Evolutionary conservation across 345 rosid species (phyloP).

Genomic region (Erysimum cheiranthoides): DNA sequence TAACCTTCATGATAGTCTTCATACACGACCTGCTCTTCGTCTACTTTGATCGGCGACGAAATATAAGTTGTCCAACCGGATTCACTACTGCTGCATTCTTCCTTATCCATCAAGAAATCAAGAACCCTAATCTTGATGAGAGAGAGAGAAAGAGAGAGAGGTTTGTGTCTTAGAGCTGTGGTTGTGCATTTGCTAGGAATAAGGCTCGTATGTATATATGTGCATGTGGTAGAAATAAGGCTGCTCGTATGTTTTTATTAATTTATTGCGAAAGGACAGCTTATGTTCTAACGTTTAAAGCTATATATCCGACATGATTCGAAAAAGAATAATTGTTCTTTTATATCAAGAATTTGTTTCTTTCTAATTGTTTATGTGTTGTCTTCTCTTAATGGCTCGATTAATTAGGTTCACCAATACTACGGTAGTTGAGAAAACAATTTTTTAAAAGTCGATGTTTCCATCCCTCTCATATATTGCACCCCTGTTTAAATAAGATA

Average conservation of each 20-base stretch:
- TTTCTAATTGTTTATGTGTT: conserved; percentile 28
- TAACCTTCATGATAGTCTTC: conserved; percentile 40
- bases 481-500: background rate
- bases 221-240: conserved; percentile 41
- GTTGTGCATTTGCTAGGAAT: conserved; percentile 26
- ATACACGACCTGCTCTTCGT: conserved; percentile 46
- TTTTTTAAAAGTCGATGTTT: conserved; percentile 7
- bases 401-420: conserved; percentile 43
- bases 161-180: conserved; percentile 18
- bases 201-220: conserved; percentile 28
- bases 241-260: conserved; percentile 39
- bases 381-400: conserved; percentile 23
- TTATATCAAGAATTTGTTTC: conserved; percentile 15
- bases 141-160: conserved; percentile 2
- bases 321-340: conserved; percentile 37
- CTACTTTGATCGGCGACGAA: conserved; percentile 61
- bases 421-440: conserved; percentile 33
- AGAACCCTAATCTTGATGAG: conserved; percentile 41
- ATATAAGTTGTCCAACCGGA: conserved; percentile 85
- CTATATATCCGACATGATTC: conserved; percentile 29
- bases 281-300: conserved; percentile 41
- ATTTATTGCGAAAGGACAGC: conserved; percentile 49
- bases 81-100: conserved; percentile 85
- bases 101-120: conserved; percentile 46
- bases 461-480: conserved; percentile 7